Evolutionary conservation across 2,329 filamentous ascomycete genomes (phyloP).

Genomic region (Diaporthe australafricana): DNA sequence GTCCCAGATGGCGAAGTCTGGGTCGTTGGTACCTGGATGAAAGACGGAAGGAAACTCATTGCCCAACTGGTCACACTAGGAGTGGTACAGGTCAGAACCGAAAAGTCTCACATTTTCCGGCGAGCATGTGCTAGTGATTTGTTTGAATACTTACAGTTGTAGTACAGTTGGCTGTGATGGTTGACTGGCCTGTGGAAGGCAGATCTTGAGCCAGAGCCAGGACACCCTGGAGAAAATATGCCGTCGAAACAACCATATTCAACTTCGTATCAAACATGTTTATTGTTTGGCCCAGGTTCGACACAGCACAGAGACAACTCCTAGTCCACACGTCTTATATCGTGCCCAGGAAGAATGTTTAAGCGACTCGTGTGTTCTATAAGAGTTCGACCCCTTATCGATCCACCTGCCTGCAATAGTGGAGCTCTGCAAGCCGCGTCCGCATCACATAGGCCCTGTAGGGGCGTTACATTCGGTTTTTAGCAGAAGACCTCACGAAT

Average conservation of each 20-base stretch:
- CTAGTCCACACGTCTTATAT: not conserved
- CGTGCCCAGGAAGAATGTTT: not conserved
- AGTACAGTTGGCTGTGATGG: not conserved
- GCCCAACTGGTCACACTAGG: constrained; percentile 3
- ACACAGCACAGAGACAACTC: not conserved
- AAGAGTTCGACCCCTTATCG: not conserved
- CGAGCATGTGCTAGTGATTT: no score
- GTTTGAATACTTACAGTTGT: not conserved
- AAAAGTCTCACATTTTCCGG: not conserved
- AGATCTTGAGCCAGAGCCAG: not conserved
- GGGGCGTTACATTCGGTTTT: not conserved
- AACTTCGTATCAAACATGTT: not conserved
- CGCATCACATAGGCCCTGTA: not conserved
- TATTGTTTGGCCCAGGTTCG: no score
- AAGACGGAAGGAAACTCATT: not conserved
- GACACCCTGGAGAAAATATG: not conserved
- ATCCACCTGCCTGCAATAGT: not conserved
- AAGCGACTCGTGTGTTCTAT: not conserved
- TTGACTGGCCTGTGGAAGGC: not conserved
- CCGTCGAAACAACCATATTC: not conserved
- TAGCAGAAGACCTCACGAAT: not conserved
- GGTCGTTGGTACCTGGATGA: not conserved
- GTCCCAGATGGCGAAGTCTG: not conserved
- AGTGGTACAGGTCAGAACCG: not conserved
- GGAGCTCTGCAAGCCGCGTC: not conserved